Conservation (phyloP, 225 moss, liverwort and hornwort species). For the Sphagnum contortum region DNA sequence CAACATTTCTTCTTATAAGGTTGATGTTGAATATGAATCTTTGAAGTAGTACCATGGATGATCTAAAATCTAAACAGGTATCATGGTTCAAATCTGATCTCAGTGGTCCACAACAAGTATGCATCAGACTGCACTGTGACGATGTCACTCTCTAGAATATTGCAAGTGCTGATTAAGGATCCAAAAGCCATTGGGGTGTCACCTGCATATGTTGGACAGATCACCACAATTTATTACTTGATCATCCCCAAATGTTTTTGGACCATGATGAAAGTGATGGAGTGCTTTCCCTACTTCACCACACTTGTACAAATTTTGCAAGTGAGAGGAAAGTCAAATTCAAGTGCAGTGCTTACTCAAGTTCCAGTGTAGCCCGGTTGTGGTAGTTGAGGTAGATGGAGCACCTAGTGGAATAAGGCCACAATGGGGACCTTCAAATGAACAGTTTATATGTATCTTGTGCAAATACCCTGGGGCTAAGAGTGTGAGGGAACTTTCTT, state of each 20-base stretch:
- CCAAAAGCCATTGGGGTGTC: slow-evolving; percentile 49
- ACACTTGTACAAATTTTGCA: no score
- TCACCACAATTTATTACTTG: no score
- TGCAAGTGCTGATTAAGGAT: slow-evolving; percentile 49
- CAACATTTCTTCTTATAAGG: no score
- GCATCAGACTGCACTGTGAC: slow-evolving; percentile 35
- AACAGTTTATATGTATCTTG: slow-evolving; percentile 49
- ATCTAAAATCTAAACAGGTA: neutral
- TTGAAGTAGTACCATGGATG: no score
- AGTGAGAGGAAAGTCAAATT: slow-evolving; percentile 3
- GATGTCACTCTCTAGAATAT: slow-evolving; percentile 27
- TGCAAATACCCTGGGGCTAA: slow-evolving; percentile 62
- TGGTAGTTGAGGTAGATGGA: slow-evolving; percentile 62
- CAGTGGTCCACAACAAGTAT: slow-evolving; percentile 8
- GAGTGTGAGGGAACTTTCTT: slow-evolving; percentile 58
- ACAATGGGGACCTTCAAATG: slow-evolving; percentile 79
- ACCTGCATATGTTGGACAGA: slow-evolving; percentile 19
- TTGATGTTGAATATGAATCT: no score
- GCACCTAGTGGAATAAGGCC: slow-evolving; percentile 73
- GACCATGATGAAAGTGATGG: no score
- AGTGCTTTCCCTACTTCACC: no score
- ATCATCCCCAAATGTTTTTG: no score
- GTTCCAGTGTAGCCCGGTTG: slow-evolving; percentile 78
- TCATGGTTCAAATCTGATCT: slow-evolving; percentile 1
- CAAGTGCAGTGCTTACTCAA: slow-evolving; percentile 29